phyloP scores from a whole-genome alignment of 225 moss, liverwort and hornwort genomes.

The Asterella californica region DNA sequence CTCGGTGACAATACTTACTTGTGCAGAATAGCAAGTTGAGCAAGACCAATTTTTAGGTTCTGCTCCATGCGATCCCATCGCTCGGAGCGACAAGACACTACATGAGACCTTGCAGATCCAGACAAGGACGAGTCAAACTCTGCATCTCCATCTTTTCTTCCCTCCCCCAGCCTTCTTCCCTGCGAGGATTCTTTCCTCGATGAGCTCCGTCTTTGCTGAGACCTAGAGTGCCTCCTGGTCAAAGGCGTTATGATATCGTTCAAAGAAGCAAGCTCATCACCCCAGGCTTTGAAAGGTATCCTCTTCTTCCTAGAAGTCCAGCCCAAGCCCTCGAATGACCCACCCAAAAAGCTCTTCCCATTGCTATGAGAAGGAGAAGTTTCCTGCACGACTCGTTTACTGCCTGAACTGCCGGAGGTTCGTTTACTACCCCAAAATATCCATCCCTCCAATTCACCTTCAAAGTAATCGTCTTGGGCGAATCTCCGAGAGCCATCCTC shows the following conservation, averaged over 20 bases:
- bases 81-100: background rate
- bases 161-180: conserved; percentile 5
- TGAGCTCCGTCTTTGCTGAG: conserved; percentile 12
- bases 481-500: conserved; percentile 27
- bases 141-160: conserved; percentile 16
- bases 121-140: conserved; percentile 10
- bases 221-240: conserved; percentile 27
- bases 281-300: conserved; percentile 41
- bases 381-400: conserved; percentile 19
- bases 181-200: conserved; percentile 1
- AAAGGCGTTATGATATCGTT: conserved; percentile 25
- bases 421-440: conserved; percentile 41
- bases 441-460: conserved; percentile 46
- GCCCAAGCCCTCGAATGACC: conserved; percentile 15
- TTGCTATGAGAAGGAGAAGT: conserved; percentile 5
- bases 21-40: conserved; percentile 39
- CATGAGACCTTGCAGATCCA: conserved; percentile 12
- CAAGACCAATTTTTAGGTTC: conserved; percentile 36
- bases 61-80: conserved; percentile 30
- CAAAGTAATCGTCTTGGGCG: conserved; percentile 29
- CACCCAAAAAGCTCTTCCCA: conserved; percentile 3
- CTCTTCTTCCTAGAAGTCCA: conserved; percentile 25
- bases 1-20: conserved; percentile 32
- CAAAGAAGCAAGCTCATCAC: conserved; percentile 23
- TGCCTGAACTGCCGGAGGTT: conserved; percentile 5